A percentile compares a stretch with the other conserved stretches of the same genome.
Conservation (phyloP, 805 yeast genomes). For the Candida montana region DNA sequence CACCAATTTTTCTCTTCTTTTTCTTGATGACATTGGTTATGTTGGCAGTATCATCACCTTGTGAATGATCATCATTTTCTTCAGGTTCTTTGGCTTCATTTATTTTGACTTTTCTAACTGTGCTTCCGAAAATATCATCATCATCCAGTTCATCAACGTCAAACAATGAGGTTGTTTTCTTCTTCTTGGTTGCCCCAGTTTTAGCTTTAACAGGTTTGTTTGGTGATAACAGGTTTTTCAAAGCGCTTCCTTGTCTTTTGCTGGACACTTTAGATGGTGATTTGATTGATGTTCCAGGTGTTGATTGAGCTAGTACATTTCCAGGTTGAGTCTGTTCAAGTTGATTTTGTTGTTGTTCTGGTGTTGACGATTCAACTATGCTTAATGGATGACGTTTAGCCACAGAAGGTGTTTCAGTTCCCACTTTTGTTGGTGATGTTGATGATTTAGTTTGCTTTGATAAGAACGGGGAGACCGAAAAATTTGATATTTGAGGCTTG, state of each 20-base stretch:
- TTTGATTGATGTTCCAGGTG: conserved; percentile 19
- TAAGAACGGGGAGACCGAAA: conserved; percentile 22
- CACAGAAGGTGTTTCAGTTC: not conserved
- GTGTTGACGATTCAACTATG: conserved; percentile 10
- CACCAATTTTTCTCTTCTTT: conserved; percentile 20
- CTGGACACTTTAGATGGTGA: conserved; percentile 21
- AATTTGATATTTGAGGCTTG: conserved; percentile 13
- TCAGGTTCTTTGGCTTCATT: not conserved
- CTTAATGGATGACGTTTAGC: conserved; percentile 6
- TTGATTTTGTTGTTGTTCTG: conserved; percentile 13
- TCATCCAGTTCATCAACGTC: conserved; percentile 27
- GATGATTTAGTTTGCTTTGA: conserved; percentile 8
- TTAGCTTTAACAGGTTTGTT: conserved; percentile 4
- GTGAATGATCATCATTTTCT: not conserved
- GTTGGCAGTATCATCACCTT: not conserved
- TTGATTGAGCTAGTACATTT: conserved; percentile 21
- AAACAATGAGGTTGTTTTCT: conserved; percentile 17
- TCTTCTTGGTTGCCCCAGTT: conserved; percentile 7
- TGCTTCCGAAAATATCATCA: conserved; percentile 21
- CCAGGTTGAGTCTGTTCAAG: too few species aligned
- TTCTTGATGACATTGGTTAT: conserved; percentile 9
- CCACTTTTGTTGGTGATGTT: conserved; percentile 5
- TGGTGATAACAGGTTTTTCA: conserved; percentile 22
- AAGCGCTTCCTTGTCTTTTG: conserved; percentile 15
- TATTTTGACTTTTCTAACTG: conserved; percentile 15